Base-by-base conservation (phyloP, 2,329 filamentous ascomycete genomes). In the Dothistroma septosporum region DNA sequence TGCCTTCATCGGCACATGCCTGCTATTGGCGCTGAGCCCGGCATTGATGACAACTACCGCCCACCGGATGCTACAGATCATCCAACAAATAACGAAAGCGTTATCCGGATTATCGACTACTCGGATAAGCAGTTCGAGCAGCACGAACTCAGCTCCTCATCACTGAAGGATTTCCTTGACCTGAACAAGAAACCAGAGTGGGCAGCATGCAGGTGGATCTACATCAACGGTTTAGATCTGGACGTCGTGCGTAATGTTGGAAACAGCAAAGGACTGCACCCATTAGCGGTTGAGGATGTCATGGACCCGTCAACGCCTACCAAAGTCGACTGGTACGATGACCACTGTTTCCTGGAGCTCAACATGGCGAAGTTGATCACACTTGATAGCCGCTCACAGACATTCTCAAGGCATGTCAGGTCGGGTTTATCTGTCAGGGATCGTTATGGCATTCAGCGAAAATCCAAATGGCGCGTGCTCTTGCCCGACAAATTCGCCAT, bases 161-260 rank as follows among this genome's bases (percentile, higher is more conserved):
- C 81, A 0, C 80, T 97, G 12, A 82, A 85, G 52, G 78, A 80
- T 0, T 96, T 94, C 62, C 73, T 97, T 56, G 76, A 82, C n/a
- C 35, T 64, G 14, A 73, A 79, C 32, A 84, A 86, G 1, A 84
- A 85, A 68, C 84, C 87, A 35, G 76, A 80, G 0, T 96, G 90
- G 90, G 87, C 86, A 16, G 83, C 84, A 61, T 94, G 90, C 70
- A 84, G 93, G 22, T 97, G 92, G 92, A 92, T 97, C 76, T 96
- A 93, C 68, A 86, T 96, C 70, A 96, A 97, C 73, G 91, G 92
- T 0, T 76, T 96, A 21, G 93, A 90, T 69, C 96, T 90, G 88
- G 91, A 96, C 74, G 91, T 96, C 2, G 93, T 97, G 60, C 84
- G 90, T 67, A 81, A 85, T 0, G 77, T 96, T 37, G 91, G 90